Conservation (phyloP, 2,329 filamentous ascomycete genomes). For the Penicillium hordei region DNA sequence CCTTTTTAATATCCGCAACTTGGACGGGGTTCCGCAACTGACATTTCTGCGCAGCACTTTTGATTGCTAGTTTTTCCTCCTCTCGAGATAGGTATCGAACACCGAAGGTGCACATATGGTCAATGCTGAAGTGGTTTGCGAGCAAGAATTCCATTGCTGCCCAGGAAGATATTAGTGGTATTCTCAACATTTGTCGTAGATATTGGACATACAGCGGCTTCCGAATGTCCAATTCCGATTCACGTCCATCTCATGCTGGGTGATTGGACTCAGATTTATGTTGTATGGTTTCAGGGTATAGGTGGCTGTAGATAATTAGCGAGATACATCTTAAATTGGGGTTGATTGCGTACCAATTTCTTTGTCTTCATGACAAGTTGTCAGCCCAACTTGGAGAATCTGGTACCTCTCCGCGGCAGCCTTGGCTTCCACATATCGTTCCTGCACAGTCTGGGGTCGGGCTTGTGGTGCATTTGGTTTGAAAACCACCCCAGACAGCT, state of each 20-base stretch:
- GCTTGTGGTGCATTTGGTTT: slow-evolving; percentile 39
- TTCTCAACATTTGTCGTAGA: neutral
- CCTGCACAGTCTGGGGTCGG: slow-evolving; percentile 55
- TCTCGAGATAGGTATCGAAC: slow-evolving; percentile 63
- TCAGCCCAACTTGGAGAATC: slow-evolving; percentile 66
- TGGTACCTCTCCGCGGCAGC: slow-evolving; percentile 62
- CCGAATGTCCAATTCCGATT: slow-evolving; percentile 62
- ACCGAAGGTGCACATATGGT: slow-evolving; percentile 55
- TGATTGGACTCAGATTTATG: slow-evolving; percentile 59
- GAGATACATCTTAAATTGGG: slow-evolving; percentile 37
- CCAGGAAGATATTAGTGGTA: slow-evolving; percentile 9
- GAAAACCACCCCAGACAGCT: slow-evolving; percentile 63
- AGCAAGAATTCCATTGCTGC: slow-evolving; percentile 61
- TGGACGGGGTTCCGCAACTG: slow-evolving; percentile 29
- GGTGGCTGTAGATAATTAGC: slow-evolving; percentile 33
- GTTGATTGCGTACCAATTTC: slow-evolving; percentile 30
- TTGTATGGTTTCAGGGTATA: slow-evolving; percentile 66
- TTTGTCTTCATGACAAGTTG: slow-evolving; percentile 59
- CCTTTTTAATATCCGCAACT: slow-evolving; percentile 51
- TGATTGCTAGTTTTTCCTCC: slow-evolving; percentile 54
- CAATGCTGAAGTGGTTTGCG: slow-evolving; percentile 59
- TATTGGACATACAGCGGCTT: slow-evolving; percentile 48
- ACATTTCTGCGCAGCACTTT: slow-evolving; percentile 46
- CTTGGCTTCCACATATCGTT: slow-evolving; percentile 62
- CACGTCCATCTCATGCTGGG: slow-evolving; percentile 54